phyloP scores from a whole-genome alignment of 1,284 basidiomycete species.

The Wolfiporia cocos region DNA sequence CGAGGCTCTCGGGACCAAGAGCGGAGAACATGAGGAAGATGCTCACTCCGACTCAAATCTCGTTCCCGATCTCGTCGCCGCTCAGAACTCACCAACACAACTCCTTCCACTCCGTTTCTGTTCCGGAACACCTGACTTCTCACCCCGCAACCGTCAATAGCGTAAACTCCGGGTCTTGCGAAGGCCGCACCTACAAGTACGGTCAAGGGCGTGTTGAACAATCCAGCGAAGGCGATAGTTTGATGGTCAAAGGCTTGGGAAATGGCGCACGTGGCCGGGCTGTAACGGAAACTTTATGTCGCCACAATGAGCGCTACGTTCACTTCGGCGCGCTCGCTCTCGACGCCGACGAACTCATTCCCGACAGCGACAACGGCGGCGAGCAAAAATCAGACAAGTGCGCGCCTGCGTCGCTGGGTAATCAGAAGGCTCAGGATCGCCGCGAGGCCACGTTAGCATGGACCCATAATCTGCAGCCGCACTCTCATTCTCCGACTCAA shows the following conservation, averaged over 20 bases:
- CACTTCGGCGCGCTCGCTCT: conserved; percentile 10
- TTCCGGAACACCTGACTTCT: conserved; percentile 6
- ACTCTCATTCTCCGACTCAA: conserved; percentile 17
- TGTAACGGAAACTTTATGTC: conserved; percentile 11
- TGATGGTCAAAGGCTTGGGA: conserved; percentile 21
- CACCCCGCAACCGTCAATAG: conserved; percentile 9
- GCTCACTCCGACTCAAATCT: conserved; percentile 33
- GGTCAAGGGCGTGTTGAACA: conserved; percentile 9
- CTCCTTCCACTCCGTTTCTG: conserved; percentile 9
- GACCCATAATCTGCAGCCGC: not conserved
- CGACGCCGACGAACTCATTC: conserved; percentile 7
- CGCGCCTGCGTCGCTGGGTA: not conserved
- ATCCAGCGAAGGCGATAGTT: conserved; percentile 14
- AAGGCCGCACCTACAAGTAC: conserved; percentile 6
- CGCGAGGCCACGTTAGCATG: not conserved
- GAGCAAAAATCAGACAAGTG: not conserved
- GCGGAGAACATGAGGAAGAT: conserved; percentile 22
- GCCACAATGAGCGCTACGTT: conserved; percentile 14
- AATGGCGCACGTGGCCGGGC: conserved; percentile 18
- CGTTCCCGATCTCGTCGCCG: conserved; percentile 34
- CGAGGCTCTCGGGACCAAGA: conserved; percentile 6
- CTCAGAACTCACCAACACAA: conserved; percentile 26
- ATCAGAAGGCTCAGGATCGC: not conserved
- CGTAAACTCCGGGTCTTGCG: conserved; percentile 1
- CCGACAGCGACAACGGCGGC: not conserved